These are phyloP conservation scores for Fusarium sp. DNA, from an alignment of 2,329 filamentous ascomycete species.

Conservation along the genomic window DNA sequence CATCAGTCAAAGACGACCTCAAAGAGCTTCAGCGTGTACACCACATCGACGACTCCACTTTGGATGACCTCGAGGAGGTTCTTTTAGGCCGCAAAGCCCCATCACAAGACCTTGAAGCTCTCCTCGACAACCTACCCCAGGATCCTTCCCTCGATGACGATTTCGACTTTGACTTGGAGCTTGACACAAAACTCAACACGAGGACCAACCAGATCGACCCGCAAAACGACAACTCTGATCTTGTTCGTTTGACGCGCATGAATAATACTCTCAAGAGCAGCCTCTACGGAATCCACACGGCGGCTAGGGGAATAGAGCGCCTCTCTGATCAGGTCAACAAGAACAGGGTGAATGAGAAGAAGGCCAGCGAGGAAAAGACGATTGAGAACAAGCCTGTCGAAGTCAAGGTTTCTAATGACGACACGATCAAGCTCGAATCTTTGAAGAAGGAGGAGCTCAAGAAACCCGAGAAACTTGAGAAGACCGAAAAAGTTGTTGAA, in stretches of 20 bases:
- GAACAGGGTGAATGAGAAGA: slow-evolving; percentile 30
- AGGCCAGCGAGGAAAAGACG: neutral
- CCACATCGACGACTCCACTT: slow-evolving; percentile 69
- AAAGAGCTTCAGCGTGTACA: slow-evolving; percentile 64
- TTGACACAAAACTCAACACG: slow-evolving; percentile 44
- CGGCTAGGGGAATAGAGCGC: slow-evolving; percentile 69
- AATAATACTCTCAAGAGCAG: slow-evolving; percentile 64
- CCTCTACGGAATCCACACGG: slow-evolving; percentile 64
- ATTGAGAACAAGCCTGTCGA: neutral
- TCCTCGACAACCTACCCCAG: slow-evolving; percentile 44
- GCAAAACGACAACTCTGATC: slow-evolving; percentile 51
- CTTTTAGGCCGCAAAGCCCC: slow-evolving; percentile 54
- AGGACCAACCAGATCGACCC: slow-evolving; percentile 39
- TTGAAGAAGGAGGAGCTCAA: neutral
- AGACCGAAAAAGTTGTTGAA: slow-evolving; percentile 17
- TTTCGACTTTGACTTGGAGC: slow-evolving; percentile 42
- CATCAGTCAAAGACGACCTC: slow-evolving; percentile 68
- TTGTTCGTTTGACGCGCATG: slow-evolving; percentile 63
- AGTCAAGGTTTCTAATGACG: slow-evolving; percentile 8
- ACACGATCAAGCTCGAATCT: neutral
- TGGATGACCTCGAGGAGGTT: slow-evolving; percentile 69
- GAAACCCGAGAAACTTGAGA: slow-evolving; percentile 16
- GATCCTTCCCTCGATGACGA: slow-evolving; percentile 40
- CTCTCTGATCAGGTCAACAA: slow-evolving; percentile 65
- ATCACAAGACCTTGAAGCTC: slow-evolving; percentile 40